A percentile compares a stretch with the other conserved stretches of the same genome.
phyloP scores from a whole-genome alignment of 148 eudicot species.

The Hydrangea macrophylla region DNA sequence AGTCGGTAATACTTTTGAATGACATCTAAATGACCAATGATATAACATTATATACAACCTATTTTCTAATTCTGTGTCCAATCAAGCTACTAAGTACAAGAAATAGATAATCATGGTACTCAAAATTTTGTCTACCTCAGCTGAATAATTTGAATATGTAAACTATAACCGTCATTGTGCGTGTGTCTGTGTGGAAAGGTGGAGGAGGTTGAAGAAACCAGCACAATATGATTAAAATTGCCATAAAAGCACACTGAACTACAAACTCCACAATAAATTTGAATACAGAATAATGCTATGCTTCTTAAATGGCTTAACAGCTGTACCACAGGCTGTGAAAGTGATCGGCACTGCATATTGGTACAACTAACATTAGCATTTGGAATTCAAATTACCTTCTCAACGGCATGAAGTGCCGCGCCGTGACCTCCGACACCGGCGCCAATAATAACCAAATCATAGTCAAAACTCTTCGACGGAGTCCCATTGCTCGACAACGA shows the following conservation, averaged over 20 bases:
- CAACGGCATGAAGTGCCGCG: constrained; percentile 60
- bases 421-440: constrained; percentile 65
- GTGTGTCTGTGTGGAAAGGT: too few species aligned
- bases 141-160: too few species aligned
- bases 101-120: neutral
- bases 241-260: too few species aligned
- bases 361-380: neutral
- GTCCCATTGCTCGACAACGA: constrained; percentile 35
- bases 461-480: constrained; percentile 34
- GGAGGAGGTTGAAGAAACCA: too few species aligned
- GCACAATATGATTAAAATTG: too few species aligned
- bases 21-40: neutral
- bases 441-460: constrained; percentile 48
- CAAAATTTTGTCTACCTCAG: neutral
- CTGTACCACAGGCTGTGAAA: too few species aligned
- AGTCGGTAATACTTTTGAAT: neutral
- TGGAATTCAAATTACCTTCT: constrained; percentile 27
- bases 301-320: too few species aligned
- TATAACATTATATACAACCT: neutral
- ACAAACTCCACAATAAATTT: neutral
- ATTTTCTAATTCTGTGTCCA: too few species aligned
- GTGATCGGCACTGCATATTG: too few species aligned
- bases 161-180: too few species aligned
- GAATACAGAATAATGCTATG: neutral
- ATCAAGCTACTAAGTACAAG: neutral